These are phyloP conservation scores for Rhodotorula kratochvilovae DNA, from an alignment of 768 basidiomycete genomes.

Conservation along the genomic window DNA sequence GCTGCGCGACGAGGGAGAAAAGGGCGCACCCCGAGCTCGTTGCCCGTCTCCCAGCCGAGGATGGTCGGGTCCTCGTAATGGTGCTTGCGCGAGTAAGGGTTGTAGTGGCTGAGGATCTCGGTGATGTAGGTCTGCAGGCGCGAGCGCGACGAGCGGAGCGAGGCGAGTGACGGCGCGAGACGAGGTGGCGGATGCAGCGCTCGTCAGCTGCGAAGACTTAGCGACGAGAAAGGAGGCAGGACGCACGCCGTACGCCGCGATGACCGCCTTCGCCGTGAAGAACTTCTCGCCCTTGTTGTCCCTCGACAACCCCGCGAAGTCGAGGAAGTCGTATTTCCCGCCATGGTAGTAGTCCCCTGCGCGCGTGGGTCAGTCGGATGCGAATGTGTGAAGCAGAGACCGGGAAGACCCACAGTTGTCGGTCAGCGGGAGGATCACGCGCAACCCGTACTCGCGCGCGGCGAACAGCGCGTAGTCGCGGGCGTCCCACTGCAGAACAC, in stretches of 20 bases:
- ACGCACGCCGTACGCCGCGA: neutral
- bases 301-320: slow-evolving; percentile 20
- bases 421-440: slow-evolving; percentile 34
- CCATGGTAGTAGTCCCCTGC: slow-evolving; percentile 2
- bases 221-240: too few species aligned
- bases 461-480: slow-evolving; percentile 25
- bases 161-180: too few species aligned
- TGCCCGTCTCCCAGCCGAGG: slow-evolving; percentile 42
- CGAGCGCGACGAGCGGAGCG: too few species aligned
- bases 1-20: neutral
- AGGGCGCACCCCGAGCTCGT: slow-evolving; percentile 38
- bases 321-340: slow-evolving; percentile 38
- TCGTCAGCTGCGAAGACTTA: too few species aligned
- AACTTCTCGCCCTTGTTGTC: slow-evolving; percentile 23
- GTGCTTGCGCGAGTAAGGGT: slow-evolving; percentile 34
- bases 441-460: slow-evolving; percentile 36
- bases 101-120: slow-evolving; percentile 29
- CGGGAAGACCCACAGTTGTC: slow-evolving; percentile 16
- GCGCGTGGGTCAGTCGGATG: neutral
- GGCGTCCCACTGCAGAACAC: slow-evolving; percentile 11
- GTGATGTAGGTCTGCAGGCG: slow-evolving; percentile 26
- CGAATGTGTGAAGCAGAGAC: slow-evolving; percentile 2
- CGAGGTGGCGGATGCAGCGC: too few species aligned
- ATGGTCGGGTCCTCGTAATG: slow-evolving; percentile 41
- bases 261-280: slow-evolving; percentile 22